Evolutionary conservation across 257 asterid genomes (phyloP), one percentile per base, ranked within the genome.

Genomic region (Eustoma russellianum): DNA sequence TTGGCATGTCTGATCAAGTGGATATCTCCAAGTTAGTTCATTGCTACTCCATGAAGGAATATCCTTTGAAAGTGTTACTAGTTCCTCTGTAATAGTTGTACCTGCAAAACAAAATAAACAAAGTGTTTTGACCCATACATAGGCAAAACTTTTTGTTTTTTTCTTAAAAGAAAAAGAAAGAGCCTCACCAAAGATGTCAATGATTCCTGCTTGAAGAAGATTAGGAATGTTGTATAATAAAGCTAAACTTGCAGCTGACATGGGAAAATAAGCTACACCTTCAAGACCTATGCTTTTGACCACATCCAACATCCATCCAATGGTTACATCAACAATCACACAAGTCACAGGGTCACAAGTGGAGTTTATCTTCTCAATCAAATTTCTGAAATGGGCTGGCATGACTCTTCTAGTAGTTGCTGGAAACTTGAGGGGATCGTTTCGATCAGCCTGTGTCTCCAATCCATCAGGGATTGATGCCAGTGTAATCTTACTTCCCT

Each of bases 291-390:
- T 35, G 8, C 38, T 24, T 8, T 63, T 62, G 17, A 71, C 74
- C 8, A 63, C 62, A 13, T 68, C 78, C 34, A 62, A 57, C 18
- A 65, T 16, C 80, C 80, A 77, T 0, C 74, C 73, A 6, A 65
- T 4, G 0, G 76, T 15, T 5, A 59, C 45, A 52, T 77, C 83
- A 49, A 66, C 75, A 5, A 74, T 14, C 16, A 74, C 44, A 33
- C 76, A 69, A 30, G 74, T 70, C 17, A 77, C 44, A 56, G 49
- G 68, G 55, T 67, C 76, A 14, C 59, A 72, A 12, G 0, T 10
- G 18, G 53, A 43, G 0, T 41, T 35, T 6, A 9, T 6, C 43
- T 78, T 74, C 0, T 59, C 33, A 5, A 72, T 63, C 65, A 56
- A 14, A 8, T 41, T 41, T 33, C 9, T 8, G 57, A 56, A 7